Conservation (phyloP, 2,329 filamentous ascomycete species). For the Mycosphaerella arachidis region DNA sequence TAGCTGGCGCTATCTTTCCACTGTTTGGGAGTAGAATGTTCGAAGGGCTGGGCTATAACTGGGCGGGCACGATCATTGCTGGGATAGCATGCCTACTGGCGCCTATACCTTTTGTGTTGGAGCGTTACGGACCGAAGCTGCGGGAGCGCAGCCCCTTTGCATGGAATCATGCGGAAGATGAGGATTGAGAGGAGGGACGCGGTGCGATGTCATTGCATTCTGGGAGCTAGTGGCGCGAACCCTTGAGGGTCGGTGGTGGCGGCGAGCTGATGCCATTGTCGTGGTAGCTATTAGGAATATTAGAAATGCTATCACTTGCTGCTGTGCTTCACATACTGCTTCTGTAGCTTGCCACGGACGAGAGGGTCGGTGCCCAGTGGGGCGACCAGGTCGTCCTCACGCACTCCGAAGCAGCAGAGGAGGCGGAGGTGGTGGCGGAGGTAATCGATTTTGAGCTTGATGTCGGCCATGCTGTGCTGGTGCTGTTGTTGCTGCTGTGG, state of each 20-base stretch:
- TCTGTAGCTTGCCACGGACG: neutral
- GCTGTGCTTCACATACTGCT: neutral
- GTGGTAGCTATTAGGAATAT: neutral
- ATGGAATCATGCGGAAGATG: conserved; percentile 35
- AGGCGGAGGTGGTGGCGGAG: neutral
- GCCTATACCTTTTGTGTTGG: conserved; percentile 28
- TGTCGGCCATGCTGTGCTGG: neutral
- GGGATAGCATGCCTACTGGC: conserved; percentile 30
- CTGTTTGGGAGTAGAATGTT: conserved; percentile 40
- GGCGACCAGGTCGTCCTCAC: neutral
- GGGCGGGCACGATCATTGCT: conserved; percentile 38
- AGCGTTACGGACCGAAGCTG: conserved; percentile 32
- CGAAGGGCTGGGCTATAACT: conserved; percentile 35
- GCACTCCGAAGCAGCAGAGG: conserved; percentile 2
- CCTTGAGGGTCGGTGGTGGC: neutral
- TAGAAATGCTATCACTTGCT: neutral
- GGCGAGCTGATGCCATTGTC: neutral
- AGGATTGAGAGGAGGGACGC: conserved; percentile 12
- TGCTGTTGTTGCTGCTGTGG: neutral
- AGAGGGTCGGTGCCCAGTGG: neutral
- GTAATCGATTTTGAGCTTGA: neutral
- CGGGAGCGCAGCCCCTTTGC: conserved; percentile 39
- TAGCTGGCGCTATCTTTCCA: conserved; percentile 38
- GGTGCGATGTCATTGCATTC: neutral
- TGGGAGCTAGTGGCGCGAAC: neutral